Base-by-base conservation (phyloP, 768 basidiomycete species). In the Solioccasus polychromus region DNA sequence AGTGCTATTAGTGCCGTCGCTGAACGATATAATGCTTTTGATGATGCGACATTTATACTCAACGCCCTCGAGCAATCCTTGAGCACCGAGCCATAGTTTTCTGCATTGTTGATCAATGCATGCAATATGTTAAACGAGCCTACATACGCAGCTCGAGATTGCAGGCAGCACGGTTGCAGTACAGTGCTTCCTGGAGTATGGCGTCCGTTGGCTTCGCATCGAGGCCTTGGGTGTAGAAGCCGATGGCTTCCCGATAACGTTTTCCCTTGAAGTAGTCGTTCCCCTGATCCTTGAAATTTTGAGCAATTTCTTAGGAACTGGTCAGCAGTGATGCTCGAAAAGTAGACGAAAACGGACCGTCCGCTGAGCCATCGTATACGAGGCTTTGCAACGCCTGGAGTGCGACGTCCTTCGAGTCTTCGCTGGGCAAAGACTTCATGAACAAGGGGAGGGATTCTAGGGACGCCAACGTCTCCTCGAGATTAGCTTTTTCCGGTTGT, bases 211-310 rank as follows among this genome's bases (percentile, higher is more conserved):
- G 90, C 45, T 88, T 81, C 17, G 87, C 89, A 45, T 93, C 90
- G 20, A 98, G 57, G 2, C 88, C 95, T 63, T 94, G 89, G 1
- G 85, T 82, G 64, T 98, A 99, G 64, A 97, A 96, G 1, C 82
- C 80, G 8, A 85, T 49, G 1, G 96, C 96, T 63, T 98, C 93
- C 29, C 89, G 79, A 64, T 80, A 88, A 34, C 89, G 79, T 60
- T 89, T 91, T 23, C 85, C 85, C 53, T 82, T 85, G 70, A 88
- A 95, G 58, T 95, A 91, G 44, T 94, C 92, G 61, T 97, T 98
- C 5, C 93, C 96, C 62, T 95, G 91, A 42, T 91, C 83, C 65
- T 96, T 97, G 69, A 97, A 96, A 60, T 88, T 93, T 50, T 80
- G 76, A 1, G 95, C 92, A 52, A 92, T 73, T 64, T 98, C 96